phyloP scores from a whole-genome alignment of 768 basidiomycete genomes.

The Cyclocybe cylindracea region DNA sequence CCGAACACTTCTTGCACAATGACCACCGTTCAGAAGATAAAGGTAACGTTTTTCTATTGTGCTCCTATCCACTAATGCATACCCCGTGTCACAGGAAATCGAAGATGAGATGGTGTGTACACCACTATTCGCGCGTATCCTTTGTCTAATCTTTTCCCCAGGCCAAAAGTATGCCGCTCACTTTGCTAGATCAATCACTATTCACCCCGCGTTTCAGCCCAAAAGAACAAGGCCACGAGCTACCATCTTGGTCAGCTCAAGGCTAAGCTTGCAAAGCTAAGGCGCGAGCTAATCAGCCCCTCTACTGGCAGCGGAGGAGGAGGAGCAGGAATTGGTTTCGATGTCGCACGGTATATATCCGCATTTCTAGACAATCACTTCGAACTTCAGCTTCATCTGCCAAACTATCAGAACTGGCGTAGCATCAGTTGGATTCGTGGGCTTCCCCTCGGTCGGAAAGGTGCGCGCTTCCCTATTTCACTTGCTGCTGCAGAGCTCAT shows the following conservation, averaged over 20 bases:
- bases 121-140: slow-evolving; percentile 7
- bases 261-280: slow-evolving; percentile 96
- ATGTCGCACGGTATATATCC: slow-evolving; percentile 71
- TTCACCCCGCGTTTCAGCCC: slow-evolving; percentile 51
- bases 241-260: slow-evolving; percentile 97
- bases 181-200: slow-evolving; percentile 1
- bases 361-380: slow-evolving; percentile 1
- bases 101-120: slow-evolving; percentile 93
- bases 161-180: slow-evolving; percentile 70
- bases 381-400: neutral
- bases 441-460: slow-evolving; percentile 95
- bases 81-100: slow-evolving; percentile 60
- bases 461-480: slow-evolving; percentile 32
- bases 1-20: slow-evolving; percentile 50
- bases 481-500: neutral
- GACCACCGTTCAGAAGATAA: slow-evolving; percentile 92
- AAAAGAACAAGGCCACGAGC: slow-evolving; percentile 95
- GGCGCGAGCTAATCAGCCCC: slow-evolving; percentile 88
- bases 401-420: slow-evolving; percentile 74
- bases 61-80: slow-evolving; percentile 18
- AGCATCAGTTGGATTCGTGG: slow-evolving; percentile 92
- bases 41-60: slow-evolving; percentile 44
- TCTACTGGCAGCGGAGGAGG: slow-evolving; percentile 80
- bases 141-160: slow-evolving; percentile 32
- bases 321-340: slow-evolving; percentile 90